A percentile compares a stretch with the other conserved stretches of the same genome.
phyloP scores from a whole-genome alignment of 495 filamentous ascomycete genomes.

The Xylaria venustula region DNA sequence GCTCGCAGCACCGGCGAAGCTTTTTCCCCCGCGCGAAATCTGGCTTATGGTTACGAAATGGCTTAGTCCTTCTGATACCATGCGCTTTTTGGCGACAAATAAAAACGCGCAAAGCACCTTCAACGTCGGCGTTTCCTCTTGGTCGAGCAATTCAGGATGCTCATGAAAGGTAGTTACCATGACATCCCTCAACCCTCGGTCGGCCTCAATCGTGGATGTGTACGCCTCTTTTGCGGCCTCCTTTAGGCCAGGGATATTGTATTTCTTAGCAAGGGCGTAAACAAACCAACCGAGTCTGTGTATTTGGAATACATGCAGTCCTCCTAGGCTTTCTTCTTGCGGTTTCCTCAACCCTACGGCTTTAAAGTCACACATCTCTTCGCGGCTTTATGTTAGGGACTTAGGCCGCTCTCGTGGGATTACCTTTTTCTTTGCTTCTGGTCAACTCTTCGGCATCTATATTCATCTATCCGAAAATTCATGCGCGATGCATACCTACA shows the following conservation, averaged over 20 bases:
- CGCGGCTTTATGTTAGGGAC: background rate
- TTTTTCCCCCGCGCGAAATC: no score
- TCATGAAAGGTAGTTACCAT: background rate
- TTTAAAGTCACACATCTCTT: background rate
- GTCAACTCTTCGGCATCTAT: background rate
- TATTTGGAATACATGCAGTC: background rate
- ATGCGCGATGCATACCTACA: background rate
- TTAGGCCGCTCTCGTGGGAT: background rate
- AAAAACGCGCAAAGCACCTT: no score
- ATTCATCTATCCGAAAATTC: background rate
- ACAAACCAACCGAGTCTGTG: conserved; percentile 9
- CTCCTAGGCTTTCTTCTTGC: background rate
- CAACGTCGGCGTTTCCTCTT: background rate
- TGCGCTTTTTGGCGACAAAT: no score
- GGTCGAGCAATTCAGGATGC: conserved; percentile 10
- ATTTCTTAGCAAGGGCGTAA: conserved; percentile 29
- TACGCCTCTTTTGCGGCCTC: no score
- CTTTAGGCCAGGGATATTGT: conserved; percentile 41
- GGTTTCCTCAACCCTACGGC: background rate
- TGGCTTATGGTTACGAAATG: no score
- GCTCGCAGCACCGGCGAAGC: no score
- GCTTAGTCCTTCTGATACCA: no score
- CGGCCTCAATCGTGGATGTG: conserved; percentile 32
- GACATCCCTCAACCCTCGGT: conserved; percentile 39
- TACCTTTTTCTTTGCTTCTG: background rate